Evolutionary conservation across 495 filamentous ascomycete species (phyloP), one percentile per base, ranked within the genome.

Genomic region (Evansstolkia leycettana): DNA sequence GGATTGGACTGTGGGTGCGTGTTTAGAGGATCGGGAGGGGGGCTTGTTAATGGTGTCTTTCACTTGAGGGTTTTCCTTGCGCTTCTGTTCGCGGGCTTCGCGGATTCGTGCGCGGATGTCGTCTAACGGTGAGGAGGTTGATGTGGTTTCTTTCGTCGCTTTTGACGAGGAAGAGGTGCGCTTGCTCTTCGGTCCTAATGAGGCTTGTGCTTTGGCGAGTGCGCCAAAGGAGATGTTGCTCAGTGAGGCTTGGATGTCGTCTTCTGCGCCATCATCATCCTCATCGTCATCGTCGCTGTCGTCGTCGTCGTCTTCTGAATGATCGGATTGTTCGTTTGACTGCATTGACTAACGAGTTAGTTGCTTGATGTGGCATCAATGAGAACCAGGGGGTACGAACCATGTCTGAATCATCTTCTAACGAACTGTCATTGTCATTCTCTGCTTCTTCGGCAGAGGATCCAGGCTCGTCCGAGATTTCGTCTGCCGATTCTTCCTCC

Each of bases 151-250:
- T 14, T 46, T 32, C 35, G 33, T 25, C 26, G 41, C 26, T 42
- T 42, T 44, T 15, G 28, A 11, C 5, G 35, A 5, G 13, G 31
- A 18, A 28, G 5, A 12, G 23, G 51, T 37, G 24, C 51, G 28
- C 46, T 65, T 60, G 31, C 51, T 53, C 32, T 65, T 65, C 0
- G 55, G 38, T 11, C 62, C 60, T 26, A 93, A 51, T 0, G 78
- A 69, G 9, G 76, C 74, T 62, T 92, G 81, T 2, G 90, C 90
- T 68, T 82, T 81, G 34, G 80, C 82, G 18, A 98, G 66, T 0
- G 84, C 80, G 34, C 86, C 86, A 52, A 98, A 98, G 19, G 87
- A 89, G 34, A 95, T 57, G 57, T 58, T 55, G 39, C 55, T 53
- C 26, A 65, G 47, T 16, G 51, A 60, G 33, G 50, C 45, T 48